A percentile compares a stretch with the other conserved stretches of the same genome.
Evolutionary conservation across 306 rosid genomes (phyloP).

Genomic region (Gillenia trifoliata): DNA sequence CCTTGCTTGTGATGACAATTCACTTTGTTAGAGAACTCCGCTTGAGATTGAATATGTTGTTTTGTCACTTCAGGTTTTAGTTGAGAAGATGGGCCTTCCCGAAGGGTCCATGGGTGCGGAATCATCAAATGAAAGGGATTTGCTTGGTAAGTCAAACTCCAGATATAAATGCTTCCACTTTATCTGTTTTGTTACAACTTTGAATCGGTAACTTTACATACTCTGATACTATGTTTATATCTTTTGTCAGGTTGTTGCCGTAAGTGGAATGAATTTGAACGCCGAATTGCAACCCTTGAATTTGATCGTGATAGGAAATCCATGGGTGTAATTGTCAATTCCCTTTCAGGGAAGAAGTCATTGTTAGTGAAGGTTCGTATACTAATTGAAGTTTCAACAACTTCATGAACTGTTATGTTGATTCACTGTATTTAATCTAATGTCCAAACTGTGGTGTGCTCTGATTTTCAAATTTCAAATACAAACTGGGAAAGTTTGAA

Average conservation of each 20-base stretch:
- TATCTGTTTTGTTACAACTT: not conserved
- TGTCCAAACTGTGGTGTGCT: not conserved
- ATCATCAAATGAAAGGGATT: constrained; percentile 25
- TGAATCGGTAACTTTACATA: not conserved
- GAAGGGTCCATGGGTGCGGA: constrained; percentile 30
- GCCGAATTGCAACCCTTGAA: constrained; percentile 74
- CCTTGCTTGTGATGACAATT: not conserved
- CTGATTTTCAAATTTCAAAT: not conserved
- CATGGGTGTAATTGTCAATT: constrained; percentile 70
- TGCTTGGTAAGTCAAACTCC: constrained; percentile 46
- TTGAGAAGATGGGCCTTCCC: constrained; percentile 90
- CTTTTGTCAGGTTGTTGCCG: constrained; percentile 47
- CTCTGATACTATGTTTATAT: constrained; percentile 12
- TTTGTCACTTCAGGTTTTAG: constrained; percentile 53
- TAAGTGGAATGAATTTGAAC: constrained; percentile 53
- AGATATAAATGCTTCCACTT: not conserved
- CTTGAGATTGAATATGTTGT: not conserved
- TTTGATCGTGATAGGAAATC: constrained; percentile 87
- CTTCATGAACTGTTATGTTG: not conserved
- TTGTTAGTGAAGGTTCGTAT: constrained; percentile 67
- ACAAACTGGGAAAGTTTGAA: not conserved
- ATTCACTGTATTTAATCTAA: not conserved
- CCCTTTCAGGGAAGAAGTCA: constrained; percentile 44
- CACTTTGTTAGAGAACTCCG: not conserved
- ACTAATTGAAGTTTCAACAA: not conserved